Percentiles rank a stretch among this genome's conserved stretches.
These are phyloP conservation scores for Microcyclosporella mali DNA, from an alignment of 2,329 filamentous ascomycete species.

Conservation along the genomic window DNA sequence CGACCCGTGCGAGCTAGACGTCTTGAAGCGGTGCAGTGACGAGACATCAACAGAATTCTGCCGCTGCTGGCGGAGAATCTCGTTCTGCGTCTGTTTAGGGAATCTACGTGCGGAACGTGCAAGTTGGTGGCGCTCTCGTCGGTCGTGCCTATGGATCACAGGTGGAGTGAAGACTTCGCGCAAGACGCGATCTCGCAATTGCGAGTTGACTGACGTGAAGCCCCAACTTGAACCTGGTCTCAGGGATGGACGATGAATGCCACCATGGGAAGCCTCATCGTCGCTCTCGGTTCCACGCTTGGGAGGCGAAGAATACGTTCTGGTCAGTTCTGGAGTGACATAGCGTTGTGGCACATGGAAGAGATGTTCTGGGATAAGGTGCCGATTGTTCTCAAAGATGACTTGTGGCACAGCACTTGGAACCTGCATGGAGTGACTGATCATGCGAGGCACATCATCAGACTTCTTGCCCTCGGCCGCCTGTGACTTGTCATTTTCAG, in stretches of 20 bases:
- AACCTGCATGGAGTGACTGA: conserved; percentile 73
- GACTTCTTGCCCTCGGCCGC: conserved; percentile 7
- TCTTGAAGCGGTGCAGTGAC: conserved; percentile 6
- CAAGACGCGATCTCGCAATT: conserved; percentile 82
- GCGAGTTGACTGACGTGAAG: conserved; percentile 83
- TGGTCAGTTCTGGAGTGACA: conserved; percentile 29
- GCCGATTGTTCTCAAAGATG: conserved; percentile 86
- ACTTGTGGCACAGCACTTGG: conserved; percentile 71
- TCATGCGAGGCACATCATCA: conserved; percentile 39
- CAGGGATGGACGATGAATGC: conserved; percentile 34
- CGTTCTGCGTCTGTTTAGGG: conserved; percentile 25
- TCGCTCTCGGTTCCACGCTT: conserved; percentile 13
- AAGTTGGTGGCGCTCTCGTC: conserved; percentile 61
- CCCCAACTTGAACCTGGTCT: conserved; percentile 64
- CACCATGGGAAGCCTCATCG: conserved; percentile 13
- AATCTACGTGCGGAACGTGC: conserved; percentile 48
- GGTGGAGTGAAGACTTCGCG: conserved; percentile 81
- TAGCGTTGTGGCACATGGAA: conserved; percentile 52
- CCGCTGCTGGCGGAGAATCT: conserved; percentile 26
- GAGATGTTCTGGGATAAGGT: conserved; percentile 82
- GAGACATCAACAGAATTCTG: conserved; percentile 18
- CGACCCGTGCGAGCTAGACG: not conserved
- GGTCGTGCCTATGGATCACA: conserved; percentile 72
- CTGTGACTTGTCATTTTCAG: not conserved
- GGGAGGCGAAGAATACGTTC: conserved; percentile 22